Evolutionary conservation across 1,284 basidiomycete species (phyloP).

Genomic region (Meira nashicola): DNA sequence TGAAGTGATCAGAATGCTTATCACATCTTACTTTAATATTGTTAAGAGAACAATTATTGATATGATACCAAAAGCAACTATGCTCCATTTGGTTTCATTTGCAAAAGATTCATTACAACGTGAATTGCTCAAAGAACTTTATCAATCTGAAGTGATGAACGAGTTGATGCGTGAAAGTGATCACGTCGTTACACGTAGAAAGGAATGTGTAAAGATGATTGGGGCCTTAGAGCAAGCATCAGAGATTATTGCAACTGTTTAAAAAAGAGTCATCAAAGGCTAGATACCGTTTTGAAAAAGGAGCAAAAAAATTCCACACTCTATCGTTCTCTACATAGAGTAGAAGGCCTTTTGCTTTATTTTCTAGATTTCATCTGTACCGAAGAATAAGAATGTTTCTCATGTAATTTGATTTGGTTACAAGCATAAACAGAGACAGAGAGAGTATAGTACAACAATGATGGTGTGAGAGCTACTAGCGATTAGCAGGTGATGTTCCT

Average conservation of each 20-base stretch:
- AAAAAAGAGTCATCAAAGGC: no score
- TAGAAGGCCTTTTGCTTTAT: no score
- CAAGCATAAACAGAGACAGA: no score
- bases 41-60: slow-evolving; percentile 99
- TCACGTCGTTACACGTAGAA: slow-evolving; percentile 47
- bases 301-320: no score
- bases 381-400: no score
- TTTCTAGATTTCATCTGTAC: no score
- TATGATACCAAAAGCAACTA: slow-evolving; percentile 92
- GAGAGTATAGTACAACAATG: no score
- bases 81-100: slow-evolving; percentile 82
- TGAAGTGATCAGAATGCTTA: slow-evolving; percentile 82
- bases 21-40: slow-evolving; percentile 49
- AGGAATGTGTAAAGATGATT: slow-evolving; percentile 52
- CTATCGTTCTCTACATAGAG: no score
- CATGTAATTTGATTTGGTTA: no score
- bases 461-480: no score
- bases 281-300: no score
- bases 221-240: slow-evolving; percentile 48
- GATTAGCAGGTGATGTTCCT: no score
- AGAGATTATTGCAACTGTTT: slow-evolving; percentile 51
- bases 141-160: slow-evolving; percentile 45
- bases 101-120: slow-evolving; percentile 88
- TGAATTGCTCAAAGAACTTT: slow-evolving; percentile 63
- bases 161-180: slow-evolving; percentile 52